phyloP scores from a whole-genome alignment of 306 rosid genomes.

The Vigna reflexopilosa region DNA sequence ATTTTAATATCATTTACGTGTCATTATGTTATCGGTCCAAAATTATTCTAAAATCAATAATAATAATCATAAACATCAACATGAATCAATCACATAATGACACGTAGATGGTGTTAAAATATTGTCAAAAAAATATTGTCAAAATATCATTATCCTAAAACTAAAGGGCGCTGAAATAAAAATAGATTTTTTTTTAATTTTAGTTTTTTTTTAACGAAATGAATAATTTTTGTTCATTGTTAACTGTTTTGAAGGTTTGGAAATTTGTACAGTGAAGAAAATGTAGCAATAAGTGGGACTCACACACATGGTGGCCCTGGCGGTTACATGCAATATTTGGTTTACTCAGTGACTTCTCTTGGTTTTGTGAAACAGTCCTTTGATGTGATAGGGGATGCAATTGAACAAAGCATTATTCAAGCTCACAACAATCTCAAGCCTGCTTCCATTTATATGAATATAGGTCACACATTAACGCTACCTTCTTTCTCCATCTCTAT shows the following conservation, averaged over 20 bases:
- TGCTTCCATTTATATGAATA: slow-evolving; percentile 65
- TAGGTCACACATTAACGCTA: slow-evolving; percentile 45
- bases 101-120: no score
- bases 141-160: no score
- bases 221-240: neutral
- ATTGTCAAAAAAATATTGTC: no score
- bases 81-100: no score
- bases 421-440: slow-evolving; percentile 78
- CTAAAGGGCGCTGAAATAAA: no score
- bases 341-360: slow-evolving; percentile 71
- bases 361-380: slow-evolving; percentile 87
- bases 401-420: slow-evolving; percentile 71
- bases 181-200: no score
- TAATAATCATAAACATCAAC: no score
- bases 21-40: no score
- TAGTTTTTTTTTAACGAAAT: no score
- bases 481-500: no score
- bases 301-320: slow-evolving; percentile 95
- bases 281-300: slow-evolving; percentile 85
- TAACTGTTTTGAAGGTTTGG: slow-evolving; percentile 59
- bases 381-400: slow-evolving; percentile 70
- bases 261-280: slow-evolving; percentile 70
- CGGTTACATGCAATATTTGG: slow-evolving; percentile 76
- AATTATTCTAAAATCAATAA: no score
- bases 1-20: no score